These are phyloP conservation scores for Antrodiella citrinella DNA, from an alignment of 768 basidiomycete genomes.

Conservation along the genomic window DNA sequence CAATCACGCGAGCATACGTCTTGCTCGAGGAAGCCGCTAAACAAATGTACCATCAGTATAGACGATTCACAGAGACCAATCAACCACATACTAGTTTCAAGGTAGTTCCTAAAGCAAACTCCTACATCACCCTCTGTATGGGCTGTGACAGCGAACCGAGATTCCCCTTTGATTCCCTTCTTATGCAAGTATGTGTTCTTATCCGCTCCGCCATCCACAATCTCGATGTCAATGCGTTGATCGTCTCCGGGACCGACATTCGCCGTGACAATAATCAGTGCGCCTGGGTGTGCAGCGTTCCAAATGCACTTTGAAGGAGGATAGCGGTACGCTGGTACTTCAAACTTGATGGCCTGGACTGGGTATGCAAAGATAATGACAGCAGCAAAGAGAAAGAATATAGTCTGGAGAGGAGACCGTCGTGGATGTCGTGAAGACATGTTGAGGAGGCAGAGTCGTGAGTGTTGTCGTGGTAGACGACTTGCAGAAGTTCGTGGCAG, in stretches of 20 bases:
- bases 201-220: slow-evolving; percentile 78
- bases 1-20: slow-evolving; percentile 60
- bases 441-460: background rate
- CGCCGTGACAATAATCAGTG: slow-evolving; percentile 93
- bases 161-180: slow-evolving; percentile 81
- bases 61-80: background rate
- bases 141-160: slow-evolving; percentile 87
- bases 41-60: background rate
- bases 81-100: slow-evolving; percentile 59
- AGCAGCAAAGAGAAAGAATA: slow-evolving; percentile 23
- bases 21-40: slow-evolving; percentile 33
- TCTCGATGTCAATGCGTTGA: slow-evolving; percentile 90
- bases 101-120: slow-evolving; percentile 83
- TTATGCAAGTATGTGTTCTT: slow-evolving; percentile 91
- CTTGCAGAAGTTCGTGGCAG: background rate
- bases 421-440: background rate
- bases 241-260: slow-evolving; percentile 70
- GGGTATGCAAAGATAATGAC: slow-evolving; percentile 21
- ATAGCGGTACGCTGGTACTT: slow-evolving; percentile 59
- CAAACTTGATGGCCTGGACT: slow-evolving; percentile 74
- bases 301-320: slow-evolving; percentile 87
- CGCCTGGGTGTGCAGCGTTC: slow-evolving; percentile 82
- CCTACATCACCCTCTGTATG: slow-evolving; percentile 93
- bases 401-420: slow-evolving; percentile 5
- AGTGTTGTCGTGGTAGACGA: background rate